A percentile compares a stretch with the other conserved stretches of the same genome.
phyloP scores from a whole-genome alignment of 305 asterid species.

The Plantago lanceolata region DNA sequence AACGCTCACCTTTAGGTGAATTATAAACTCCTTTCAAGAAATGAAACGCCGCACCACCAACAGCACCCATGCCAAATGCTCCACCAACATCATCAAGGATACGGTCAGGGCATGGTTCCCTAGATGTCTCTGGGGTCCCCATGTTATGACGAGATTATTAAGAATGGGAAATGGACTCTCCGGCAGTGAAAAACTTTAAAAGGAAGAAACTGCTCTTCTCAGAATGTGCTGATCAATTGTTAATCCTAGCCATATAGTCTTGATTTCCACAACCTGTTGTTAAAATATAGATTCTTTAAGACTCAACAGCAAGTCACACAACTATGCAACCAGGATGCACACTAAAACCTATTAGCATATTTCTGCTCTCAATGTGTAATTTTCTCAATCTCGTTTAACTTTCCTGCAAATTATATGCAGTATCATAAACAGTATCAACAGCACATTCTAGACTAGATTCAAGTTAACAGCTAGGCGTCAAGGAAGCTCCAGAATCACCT shows the following conservation, averaged over 20 bases:
- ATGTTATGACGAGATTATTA: constrained; percentile 13
- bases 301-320: background rate
- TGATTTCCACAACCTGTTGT: constrained; percentile 18
- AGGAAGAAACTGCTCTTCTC: background rate
- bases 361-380: background rate
- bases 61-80: constrained; percentile 62
- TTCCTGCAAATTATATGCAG: no score
- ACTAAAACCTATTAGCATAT: background rate
- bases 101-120: constrained; percentile 64
- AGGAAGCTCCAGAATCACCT: no score
- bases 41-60: constrained; percentile 55
- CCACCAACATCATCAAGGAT: constrained; percentile 54
- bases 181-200: no score
- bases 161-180: background rate
- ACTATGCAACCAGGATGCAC: background rate
- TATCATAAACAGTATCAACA: background rate
- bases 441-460: no score
- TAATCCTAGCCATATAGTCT: constrained; percentile 1
- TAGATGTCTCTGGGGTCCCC: constrained; percentile 58
- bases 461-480: background rate
- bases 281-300: background rate
- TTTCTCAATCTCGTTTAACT: background rate
- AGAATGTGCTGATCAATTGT: background rate
- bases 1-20: constrained; percentile 55
- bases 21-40: constrained; percentile 44